Percentiles rank a stretch among this genome's conserved stretches.
These are phyloP conservation scores for Amanita brunnescens DNA, from an alignment of 768 basidiomycete genomes.

Conservation along the genomic window DNA sequence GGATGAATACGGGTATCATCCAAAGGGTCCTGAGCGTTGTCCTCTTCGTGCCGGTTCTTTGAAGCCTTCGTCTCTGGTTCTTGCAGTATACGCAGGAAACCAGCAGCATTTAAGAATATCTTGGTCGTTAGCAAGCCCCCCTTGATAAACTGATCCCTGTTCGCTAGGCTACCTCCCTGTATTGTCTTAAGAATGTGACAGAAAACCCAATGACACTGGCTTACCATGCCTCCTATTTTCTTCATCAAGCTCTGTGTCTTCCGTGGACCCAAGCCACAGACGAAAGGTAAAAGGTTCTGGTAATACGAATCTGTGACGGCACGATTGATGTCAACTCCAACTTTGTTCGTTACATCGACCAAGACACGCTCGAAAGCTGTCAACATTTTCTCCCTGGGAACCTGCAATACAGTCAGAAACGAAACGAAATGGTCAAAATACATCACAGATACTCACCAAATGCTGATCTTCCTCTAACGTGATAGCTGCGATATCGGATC, in stretches of 20 bases:
- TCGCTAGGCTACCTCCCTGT: slow-evolving; percentile 82
- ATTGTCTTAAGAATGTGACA: slow-evolving; percentile 6
- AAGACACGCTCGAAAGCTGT: slow-evolving; percentile 76
- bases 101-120: slow-evolving; percentile 90
- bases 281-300: slow-evolving; percentile 78
- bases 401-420: slow-evolving; percentile 30
- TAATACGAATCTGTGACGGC: slow-evolving; percentile 86
- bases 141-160: slow-evolving; percentile 84
- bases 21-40: slow-evolving; percentile 76
- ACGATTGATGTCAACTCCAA: slow-evolving; percentile 95
- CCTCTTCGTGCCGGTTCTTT: slow-evolving; percentile 61
- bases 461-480: slow-evolving; percentile 83
- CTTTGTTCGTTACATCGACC: slow-evolving; percentile 84
- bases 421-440: slow-evolving; percentile 7
- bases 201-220: slow-evolving; percentile 17
- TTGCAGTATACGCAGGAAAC: slow-evolving; percentile 79
- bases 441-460: slow-evolving; percentile 40
- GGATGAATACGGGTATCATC: slow-evolving; percentile 96
- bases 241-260: slow-evolving; percentile 82
- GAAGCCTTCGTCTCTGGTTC: slow-evolving; percentile 44
- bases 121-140: slow-evolving; percentile 71
- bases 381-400: slow-evolving; percentile 80
- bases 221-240: slow-evolving; percentile 69
- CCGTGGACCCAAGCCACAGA: slow-evolving; percentile 90
- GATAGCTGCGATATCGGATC: slow-evolving; percentile 74